These are phyloP conservation scores for Fonsecaea multimorphosa DNA, from an alignment of 2,329 filamentous ascomycete species.

Conservation along the genomic window DNA sequence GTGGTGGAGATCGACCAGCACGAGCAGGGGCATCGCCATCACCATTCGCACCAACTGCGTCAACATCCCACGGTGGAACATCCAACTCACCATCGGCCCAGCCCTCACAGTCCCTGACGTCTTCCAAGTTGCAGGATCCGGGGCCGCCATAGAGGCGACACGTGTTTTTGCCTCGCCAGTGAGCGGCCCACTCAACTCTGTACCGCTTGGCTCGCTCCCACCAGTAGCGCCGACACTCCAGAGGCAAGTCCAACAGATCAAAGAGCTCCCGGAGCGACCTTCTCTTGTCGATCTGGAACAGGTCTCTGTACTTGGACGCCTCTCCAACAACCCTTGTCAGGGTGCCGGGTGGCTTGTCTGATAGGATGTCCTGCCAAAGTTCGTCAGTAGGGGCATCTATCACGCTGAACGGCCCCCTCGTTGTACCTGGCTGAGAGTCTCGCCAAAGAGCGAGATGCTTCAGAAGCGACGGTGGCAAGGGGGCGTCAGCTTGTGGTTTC, in stretches of 20 bases:
- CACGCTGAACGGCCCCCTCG: neutral
- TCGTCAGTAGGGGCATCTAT: neutral
- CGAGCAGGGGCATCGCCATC: neutral
- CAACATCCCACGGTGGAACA: neutral
- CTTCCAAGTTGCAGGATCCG: neutral
- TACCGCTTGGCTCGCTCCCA: neutral
- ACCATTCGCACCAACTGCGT: neutral
- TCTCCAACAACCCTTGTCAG: neutral
- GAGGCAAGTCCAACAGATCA: conserved; percentile 6
- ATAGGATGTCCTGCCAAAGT: neutral
- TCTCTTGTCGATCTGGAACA: conserved; percentile 4
- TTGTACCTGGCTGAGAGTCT: neutral
- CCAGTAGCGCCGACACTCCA: neutral
- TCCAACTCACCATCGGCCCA: neutral
- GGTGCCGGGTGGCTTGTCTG: neutral
- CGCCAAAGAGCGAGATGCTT: too few relatives aligned
- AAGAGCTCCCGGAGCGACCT: conserved; percentile 7
- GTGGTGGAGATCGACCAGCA: neutral
- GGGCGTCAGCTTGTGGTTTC: neutral
- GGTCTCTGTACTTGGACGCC: neutral
- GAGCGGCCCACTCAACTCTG: neutral
- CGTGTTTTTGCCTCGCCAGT: neutral
- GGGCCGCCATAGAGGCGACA: too few relatives aligned
- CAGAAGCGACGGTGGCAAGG: neutral
- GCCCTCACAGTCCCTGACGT: neutral